phyloP scores from a whole-genome alignment of 73 alveolate genomes.

The Symbiodinium pilosum region DNA sequence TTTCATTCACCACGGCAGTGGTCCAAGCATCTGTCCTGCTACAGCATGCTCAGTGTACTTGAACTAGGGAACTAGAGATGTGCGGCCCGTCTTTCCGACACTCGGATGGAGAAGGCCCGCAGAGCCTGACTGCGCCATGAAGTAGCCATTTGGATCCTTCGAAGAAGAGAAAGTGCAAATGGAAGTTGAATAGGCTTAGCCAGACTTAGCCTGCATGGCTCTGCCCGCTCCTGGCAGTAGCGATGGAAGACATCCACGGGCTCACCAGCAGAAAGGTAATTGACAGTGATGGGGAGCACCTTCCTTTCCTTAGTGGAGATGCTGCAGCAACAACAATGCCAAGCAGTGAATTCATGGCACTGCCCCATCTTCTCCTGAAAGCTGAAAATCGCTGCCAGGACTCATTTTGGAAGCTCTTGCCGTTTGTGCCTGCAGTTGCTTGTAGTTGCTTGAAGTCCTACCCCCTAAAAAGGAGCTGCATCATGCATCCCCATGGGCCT shows the following conservation, averaged over 20 bases:
- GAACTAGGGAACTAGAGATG: too few species aligned
- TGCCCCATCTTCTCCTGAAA: too few species aligned
- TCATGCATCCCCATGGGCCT: neutral
- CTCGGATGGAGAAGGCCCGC: constrained; percentile 70
- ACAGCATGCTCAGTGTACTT: neutral
- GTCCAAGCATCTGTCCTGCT: constrained; percentile 89
- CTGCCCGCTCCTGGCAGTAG: neutral
- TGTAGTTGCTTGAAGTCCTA: too few species aligned
- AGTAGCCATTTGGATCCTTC: constrained; percentile 93
- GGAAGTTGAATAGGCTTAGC: too few species aligned
- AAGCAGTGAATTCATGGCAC: too few species aligned
- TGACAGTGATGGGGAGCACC: neutral
- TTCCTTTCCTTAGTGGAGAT: neutral
- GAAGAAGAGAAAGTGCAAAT: too few species aligned
- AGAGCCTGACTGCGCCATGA: constrained; percentile 62
- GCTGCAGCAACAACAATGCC: too few species aligned
- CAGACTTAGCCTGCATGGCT: too few species aligned
- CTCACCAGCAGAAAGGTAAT: neutral
- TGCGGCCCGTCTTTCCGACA: neutral
- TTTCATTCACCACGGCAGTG: constrained; percentile 62
- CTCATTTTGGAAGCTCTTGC: neutral
- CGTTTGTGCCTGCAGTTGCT: neutral
- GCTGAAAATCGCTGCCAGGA: neutral
- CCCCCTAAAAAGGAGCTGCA: too few species aligned
- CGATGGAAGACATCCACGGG: constrained; percentile 10